phyloP scores from a whole-genome alignment of 208 protist species.

The Leishmania major region DNA sequence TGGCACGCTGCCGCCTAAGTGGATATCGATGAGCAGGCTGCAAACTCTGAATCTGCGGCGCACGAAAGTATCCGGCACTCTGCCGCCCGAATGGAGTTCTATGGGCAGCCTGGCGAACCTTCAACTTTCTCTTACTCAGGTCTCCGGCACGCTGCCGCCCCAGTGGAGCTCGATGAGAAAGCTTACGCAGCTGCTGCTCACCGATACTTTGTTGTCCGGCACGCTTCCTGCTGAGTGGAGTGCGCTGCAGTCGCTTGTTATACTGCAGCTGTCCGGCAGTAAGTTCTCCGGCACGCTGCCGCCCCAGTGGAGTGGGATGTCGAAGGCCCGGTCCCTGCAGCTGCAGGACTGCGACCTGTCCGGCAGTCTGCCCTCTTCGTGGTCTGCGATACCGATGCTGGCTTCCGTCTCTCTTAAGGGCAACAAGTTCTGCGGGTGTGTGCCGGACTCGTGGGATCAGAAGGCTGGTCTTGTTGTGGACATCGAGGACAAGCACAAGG shows the following conservation, averaged over 20 bases:
- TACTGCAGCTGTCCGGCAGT: not conserved
- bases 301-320: not conserved
- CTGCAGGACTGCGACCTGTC: not conserved
- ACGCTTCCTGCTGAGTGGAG: not conserved
- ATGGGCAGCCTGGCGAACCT: too few relatives aligned
- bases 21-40: not conserved
- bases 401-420: not conserved
- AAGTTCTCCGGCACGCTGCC: not conserved
- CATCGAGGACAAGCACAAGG: not conserved
- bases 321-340: not conserved
- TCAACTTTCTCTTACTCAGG: not conserved
- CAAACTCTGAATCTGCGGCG: too few relatives aligned
- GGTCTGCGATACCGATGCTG: not conserved
- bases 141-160: constrained; percentile 10
- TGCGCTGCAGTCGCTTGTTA: not conserved
- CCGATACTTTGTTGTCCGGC: not conserved
- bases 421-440: constrained; percentile 3
- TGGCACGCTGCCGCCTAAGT: constrained; percentile 11
- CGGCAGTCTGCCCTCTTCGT: not conserved
- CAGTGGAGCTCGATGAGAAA: not conserved
- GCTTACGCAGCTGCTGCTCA: not conserved
- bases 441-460: not conserved
- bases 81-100: too few relatives aligned
- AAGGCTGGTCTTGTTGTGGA: not conserved
- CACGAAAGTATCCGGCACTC: too few relatives aligned